Conservation (phyloP, 2,329 filamentous ascomycete species). For the Alternaria dauci region DNA sequence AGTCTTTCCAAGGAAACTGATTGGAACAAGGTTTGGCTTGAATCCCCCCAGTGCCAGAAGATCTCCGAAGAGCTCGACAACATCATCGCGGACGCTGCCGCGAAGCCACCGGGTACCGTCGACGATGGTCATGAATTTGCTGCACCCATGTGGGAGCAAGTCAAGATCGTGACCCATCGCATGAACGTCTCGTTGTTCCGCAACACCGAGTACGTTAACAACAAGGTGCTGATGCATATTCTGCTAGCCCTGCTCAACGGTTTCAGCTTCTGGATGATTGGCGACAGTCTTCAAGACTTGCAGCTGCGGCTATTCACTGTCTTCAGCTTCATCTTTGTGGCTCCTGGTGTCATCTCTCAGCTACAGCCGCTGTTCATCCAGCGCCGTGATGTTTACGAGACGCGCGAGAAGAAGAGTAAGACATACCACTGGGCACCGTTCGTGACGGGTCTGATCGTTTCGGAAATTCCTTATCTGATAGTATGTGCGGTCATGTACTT, state of each 20-base stretch:
- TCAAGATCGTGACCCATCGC: conserved; percentile 20
- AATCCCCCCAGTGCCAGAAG: conserved; percentile 38
- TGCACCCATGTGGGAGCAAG: conserved; percentile 18
- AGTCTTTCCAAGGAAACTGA: not conserved
- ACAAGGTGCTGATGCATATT: conserved; percentile 26
- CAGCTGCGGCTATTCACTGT: conserved; percentile 56
- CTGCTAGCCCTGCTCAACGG: conserved; percentile 20
- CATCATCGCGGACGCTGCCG: conserved; percentile 44
- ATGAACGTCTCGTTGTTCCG: conserved; percentile 21
- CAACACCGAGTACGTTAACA: conserved; percentile 26
- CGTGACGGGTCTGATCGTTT: conserved; percentile 71
- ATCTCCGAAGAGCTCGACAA: conserved; percentile 45
- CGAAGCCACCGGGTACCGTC: conserved; percentile 39
- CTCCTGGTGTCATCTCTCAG: conserved; percentile 49
- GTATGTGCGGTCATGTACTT: conserved; percentile 70
- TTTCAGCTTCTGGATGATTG: conserved; percentile 31
- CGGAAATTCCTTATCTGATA: conserved; percentile 71
- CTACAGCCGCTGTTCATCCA: conserved; percentile 55
- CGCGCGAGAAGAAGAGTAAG: conserved; percentile 68
- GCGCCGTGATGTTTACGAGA: conserved; percentile 59
- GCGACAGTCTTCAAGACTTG: conserved; percentile 40
- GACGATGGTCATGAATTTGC: conserved; percentile 49
- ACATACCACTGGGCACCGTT: conserved; percentile 77
- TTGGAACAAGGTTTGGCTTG: not conserved
- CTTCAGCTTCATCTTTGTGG: conserved; percentile 56